Evolutionary conservation across 768 basidiomycete genomes (phyloP).

Genomic region (Boletus subcaerulescens): DNA sequence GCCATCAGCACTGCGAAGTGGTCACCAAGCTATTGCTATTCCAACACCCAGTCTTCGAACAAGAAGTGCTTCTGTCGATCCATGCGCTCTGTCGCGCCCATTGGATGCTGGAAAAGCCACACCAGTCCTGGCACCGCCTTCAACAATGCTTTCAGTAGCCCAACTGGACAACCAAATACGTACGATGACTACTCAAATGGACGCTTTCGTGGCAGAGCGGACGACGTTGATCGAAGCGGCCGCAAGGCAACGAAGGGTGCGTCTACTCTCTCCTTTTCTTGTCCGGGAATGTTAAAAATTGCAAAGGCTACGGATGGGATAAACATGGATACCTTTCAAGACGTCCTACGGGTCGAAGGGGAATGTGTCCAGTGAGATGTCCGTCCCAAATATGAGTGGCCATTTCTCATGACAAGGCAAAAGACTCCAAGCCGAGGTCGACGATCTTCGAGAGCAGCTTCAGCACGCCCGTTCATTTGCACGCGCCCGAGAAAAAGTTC

Average conservation of each 20-base stretch:
- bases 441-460: slow-evolving; percentile 32
- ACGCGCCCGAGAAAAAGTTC: slow-evolving; percentile 32
- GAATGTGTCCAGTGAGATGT: slow-evolving; percentile 36
- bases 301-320: slow-evolving; percentile 16
- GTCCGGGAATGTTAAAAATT: neutral
- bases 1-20: neutral
- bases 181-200: slow-evolving; percentile 33
- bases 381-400: neutral
- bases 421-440: slow-evolving; percentile 33
- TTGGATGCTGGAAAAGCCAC: neutral
- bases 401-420: neutral
- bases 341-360: slow-evolving; percentile 29
- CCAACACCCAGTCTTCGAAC: slow-evolving; percentile 8
- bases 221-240: slow-evolving; percentile 25
- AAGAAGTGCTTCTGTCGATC: slow-evolving; percentile 24
- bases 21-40: neutral
- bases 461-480: slow-evolving; percentile 20
- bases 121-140: slow-evolving; percentile 1
- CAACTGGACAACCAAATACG: slow-evolving; percentile 39
- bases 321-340: slow-evolving; percentile 19
- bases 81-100: slow-evolving; percentile 11
- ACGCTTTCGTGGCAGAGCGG: slow-evolving; percentile 39
- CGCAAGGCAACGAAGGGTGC: slow-evolving; percentile 23
- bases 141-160: slow-evolving; percentile 18
- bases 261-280: neutral